These are phyloP conservation scores for Geotrichum citri-aurantii DNA, from an alignment of 1,139 yeast genomes.

Conservation along the genomic window DNA sequence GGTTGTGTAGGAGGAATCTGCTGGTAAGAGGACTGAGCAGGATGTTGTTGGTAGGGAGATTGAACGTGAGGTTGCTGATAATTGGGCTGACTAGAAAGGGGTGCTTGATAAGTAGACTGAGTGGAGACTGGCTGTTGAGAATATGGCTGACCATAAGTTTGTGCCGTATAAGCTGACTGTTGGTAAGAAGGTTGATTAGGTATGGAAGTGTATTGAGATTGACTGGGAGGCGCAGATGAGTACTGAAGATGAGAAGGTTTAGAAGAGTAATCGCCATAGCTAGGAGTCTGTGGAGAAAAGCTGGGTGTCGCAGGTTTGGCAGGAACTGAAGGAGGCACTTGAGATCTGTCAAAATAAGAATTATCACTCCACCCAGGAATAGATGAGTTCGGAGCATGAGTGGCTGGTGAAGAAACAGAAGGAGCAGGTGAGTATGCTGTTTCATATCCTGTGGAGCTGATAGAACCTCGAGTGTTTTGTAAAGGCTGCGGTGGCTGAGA, in stretches of 20 bases:
- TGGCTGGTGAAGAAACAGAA: neutral
- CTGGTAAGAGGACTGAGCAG: slow-evolving; percentile 12
- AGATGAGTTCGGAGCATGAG: neutral
- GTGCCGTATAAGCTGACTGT: slow-evolving; percentile 15
- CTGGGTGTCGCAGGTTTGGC: slow-evolving; percentile 9
- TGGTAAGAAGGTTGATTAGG: slow-evolving; percentile 18
- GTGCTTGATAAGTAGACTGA: slow-evolving; percentile 18
- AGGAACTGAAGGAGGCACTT: slow-evolving; percentile 10
- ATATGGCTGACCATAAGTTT: slow-evolving; percentile 1
- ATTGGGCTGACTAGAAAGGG: slow-evolving; percentile 2
- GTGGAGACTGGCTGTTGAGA: slow-evolving; percentile 15
- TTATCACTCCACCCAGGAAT: neutral
- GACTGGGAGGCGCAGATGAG: slow-evolving; percentile 10
- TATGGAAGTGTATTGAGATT: slow-evolving; percentile 10
- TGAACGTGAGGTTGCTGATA: slow-evolving; percentile 15
- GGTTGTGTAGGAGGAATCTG: slow-evolving; percentile 16
- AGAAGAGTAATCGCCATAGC: slow-evolving; percentile 13
- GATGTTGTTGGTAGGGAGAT: slow-evolving; percentile 20
- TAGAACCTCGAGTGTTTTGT: neutral
- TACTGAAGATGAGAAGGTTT: slow-evolving; percentile 2
- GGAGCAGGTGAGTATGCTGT: neutral
- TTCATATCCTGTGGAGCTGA: slow-evolving; percentile 1
- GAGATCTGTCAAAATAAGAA: neutral
- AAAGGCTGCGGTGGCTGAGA: neutral
- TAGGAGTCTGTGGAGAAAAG: slow-evolving; percentile 21